Base-by-base conservation (phyloP, 2,329 filamentous ascomycete species). In the Bipolaris zeicola region DNA sequence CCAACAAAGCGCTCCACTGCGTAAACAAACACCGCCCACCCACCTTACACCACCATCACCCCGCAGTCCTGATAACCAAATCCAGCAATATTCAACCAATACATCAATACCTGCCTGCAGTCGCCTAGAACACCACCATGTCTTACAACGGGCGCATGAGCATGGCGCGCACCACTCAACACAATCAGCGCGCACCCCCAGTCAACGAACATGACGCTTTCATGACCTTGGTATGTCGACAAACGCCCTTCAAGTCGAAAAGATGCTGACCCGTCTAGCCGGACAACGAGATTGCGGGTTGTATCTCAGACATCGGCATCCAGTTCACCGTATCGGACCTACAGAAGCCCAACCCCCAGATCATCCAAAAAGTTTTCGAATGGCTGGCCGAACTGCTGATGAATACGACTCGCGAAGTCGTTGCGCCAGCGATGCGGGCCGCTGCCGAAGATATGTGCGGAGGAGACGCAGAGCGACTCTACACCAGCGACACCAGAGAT, bases 341-440 rank as follows among this genome's bases (percentile, higher is more conserved):
- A 38, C 88, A 94, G 68, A 98, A 97, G 73, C 95, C 95, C 5
- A 96, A 96, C 68, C 89, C 95, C 3, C 86, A 94, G 58, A 92
- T 96, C 71, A 93, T 98, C 51, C 95, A 99, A 78, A 92, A 95
- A 82, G 92, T 99, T 50, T 96, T 98, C 73, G 95, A 99, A 82
- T 96, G 92, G 89, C 95, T 99, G 67, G 93, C 92, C 57, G 93
- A 97, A 73, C 83, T 97, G 16, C 85, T 98, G 26, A 91, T 97
- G 81, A 97, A 96, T 79, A 89, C 91, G 52, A 97, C 93, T 34
- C 90, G 92, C 67, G 92, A 96, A 65, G 92, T 92, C 5, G 90
- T 99, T 60, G 92, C 96, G 73, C 95, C 95, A 8, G 92, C 93
- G 6, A 96, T 99, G 92, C 89, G 89, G 71, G 92, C 93, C 13